Base-by-base conservation (phyloP, 805 yeast species). In the Hyphopichia homilentoma region DNA sequence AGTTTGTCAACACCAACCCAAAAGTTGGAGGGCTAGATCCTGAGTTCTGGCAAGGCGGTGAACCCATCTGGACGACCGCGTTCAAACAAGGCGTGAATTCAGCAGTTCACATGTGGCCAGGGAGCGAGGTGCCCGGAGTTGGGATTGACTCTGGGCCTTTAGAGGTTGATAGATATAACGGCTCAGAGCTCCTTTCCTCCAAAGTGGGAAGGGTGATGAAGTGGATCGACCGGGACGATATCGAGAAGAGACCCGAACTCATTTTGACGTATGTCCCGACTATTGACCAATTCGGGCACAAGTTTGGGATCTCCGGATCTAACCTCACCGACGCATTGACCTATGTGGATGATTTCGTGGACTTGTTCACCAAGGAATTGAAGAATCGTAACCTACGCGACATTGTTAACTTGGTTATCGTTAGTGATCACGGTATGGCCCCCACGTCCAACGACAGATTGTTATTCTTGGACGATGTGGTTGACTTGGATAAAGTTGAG, bases 81-180 rank as follows among this genome's bases (percentile, higher is more conserved):
- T 65, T 65, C 18, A 53, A 55, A 13, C 83, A 83, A 38, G 81
- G 79, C 5, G 70, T 81, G 2, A 61, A 61, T 3, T 59, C 82
- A 4, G 94, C 88, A 0, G 81, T 86, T n/a, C 95, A 88, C 56
- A 88, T 87, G 96, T 89, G 95, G 95, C 96, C 96, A 0, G 96
- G 96, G 2, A 78, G 88, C 37, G 95, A 87, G 45, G 94, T 79
- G 6, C 70, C 72, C 16, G 77, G 73, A 49, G 59, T 59, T 5
- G 62, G 61, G 9, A 50, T 53, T 21, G 47, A 21, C 36, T 74
- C 34, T 4, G 71, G 68, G 15, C 79, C 83, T 2, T 50, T 70
- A 35, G 72, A 70, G 29, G 75, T 77, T 21, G 93, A 82, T 43
- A 57, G 60, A 33, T 89, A 73, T 59, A 78, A 86, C 47, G 77